phyloP scores from a whole-genome alignment of 768 basidiomycete genomes.

The Naganishia randhawae region DNA sequence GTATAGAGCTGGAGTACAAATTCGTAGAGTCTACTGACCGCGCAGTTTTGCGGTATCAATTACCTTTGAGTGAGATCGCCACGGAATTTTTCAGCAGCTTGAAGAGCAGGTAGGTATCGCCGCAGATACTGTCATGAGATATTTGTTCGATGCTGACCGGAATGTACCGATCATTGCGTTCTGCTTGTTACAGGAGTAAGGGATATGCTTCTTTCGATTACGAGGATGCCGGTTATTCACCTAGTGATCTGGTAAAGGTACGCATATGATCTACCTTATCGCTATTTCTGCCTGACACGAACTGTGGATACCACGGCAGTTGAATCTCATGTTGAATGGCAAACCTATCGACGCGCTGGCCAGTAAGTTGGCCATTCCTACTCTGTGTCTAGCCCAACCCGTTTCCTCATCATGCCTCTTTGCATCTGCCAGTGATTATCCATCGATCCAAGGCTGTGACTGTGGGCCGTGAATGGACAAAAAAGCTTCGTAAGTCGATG shows the following conservation, averaged over 20 bases:
- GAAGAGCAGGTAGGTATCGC: constrained; percentile 63
- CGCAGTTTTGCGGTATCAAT: constrained; percentile 70
- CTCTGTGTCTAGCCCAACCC: neutral
- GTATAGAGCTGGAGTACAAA: constrained; percentile 73
- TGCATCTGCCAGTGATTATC: constrained; percentile 60
- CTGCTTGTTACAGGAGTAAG: constrained; percentile 32
- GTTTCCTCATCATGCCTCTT: neutral
- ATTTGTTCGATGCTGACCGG: constrained; percentile 65
- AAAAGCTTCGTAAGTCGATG: constrained; percentile 72
- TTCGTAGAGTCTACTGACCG: constrained; percentile 67
- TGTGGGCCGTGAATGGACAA: constrained; percentile 78
- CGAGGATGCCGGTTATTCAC: constrained; percentile 84
- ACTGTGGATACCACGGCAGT: constrained; percentile 55
- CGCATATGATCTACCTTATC: constrained; percentile 4
- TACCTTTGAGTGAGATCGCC: constrained; percentile 91
- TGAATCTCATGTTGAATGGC: constrained; percentile 82
- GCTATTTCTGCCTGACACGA: constrained; percentile 3
- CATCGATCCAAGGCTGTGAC: constrained; percentile 73
- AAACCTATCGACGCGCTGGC: constrained; percentile 91
- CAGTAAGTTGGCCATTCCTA: constrained; percentile 31
- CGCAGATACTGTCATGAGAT: constrained; percentile 82
- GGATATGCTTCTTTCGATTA: constrained; percentile 61
- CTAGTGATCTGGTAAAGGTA: constrained; percentile 79
- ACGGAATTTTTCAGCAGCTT: constrained; percentile 92
- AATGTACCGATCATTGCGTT: neutral